These are phyloP conservation scores for Arxiozyma bovina DNA, from an alignment of 1,139 yeast species.

Conservation along the genomic window DNA sequence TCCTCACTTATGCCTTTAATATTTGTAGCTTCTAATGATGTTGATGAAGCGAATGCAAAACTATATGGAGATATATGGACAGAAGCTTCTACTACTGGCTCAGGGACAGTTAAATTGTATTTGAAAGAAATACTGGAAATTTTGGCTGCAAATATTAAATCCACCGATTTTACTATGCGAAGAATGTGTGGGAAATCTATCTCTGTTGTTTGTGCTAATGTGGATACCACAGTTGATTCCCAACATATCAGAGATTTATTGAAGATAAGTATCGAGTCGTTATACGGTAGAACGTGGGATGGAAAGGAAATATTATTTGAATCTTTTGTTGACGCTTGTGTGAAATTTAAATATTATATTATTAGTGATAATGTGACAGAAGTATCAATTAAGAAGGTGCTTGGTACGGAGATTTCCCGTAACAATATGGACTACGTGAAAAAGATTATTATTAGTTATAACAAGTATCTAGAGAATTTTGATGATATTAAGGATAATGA, in stretches of 20 bases:
- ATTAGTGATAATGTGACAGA: constrained; percentile 27
- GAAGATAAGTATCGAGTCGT: constrained; percentile 49
- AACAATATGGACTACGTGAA: constrained; percentile 58
- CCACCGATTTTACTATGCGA: constrained; percentile 57
- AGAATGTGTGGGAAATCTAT: constrained; percentile 66
- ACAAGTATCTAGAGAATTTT: constrained; percentile 35
- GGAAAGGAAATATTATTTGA: constrained; percentile 75
- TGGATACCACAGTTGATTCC: constrained; percentile 33
- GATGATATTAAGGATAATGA: constrained; percentile 1
- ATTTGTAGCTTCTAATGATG: constrained; percentile 69
- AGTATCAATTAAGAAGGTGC: constrained; percentile 37
- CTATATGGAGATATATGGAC: constrained; percentile 66
- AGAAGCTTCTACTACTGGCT: constrained; percentile 62
- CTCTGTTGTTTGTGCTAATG: constrained; percentile 46
- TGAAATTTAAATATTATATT: constrained; percentile 37
- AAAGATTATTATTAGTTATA: constrained; percentile 42
- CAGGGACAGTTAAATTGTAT: constrained; percentile 62
- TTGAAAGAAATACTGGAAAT: constrained; percentile 58
- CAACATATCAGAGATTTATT: constrained; percentile 37
- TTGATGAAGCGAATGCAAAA: constrained; percentile 38
- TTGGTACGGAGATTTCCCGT: constrained; percentile 56
- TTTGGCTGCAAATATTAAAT: constrained; percentile 42
- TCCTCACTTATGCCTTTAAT: constrained; percentile 68
- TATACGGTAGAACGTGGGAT: constrained; percentile 75
- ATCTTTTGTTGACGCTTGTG: constrained; percentile 55